Conservation (phyloP, 495 filamentous ascomycete genomes). For the Parathielavia appendiculata region DNA sequence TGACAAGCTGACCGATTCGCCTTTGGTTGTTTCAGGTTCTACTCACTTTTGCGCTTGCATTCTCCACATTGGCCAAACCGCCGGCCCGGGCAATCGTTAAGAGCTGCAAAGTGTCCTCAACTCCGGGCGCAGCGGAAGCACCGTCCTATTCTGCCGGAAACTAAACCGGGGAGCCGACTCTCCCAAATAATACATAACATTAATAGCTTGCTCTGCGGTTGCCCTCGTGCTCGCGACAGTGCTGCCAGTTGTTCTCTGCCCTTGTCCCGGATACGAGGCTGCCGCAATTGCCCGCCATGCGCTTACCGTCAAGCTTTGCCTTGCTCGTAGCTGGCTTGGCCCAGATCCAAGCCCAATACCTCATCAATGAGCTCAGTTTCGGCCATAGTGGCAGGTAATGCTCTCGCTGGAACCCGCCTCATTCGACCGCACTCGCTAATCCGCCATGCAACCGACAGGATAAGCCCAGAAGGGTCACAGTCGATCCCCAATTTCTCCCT, state of each 20-base stretch:
- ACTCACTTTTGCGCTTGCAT: background rate
- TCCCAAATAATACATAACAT: slow-evolving; percentile 11
- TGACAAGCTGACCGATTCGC: background rate
- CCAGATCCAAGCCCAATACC: slow-evolving; percentile 54
- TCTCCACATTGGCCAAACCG: slow-evolving; percentile 20
- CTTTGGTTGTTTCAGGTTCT: background rate
- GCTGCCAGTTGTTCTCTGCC: slow-evolving; percentile 1
- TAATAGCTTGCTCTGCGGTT: background rate
- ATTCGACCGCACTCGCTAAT: slow-evolving; percentile 1
- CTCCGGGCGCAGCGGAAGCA: slow-evolving; percentile 8
- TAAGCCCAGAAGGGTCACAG: slow-evolving; percentile 37
- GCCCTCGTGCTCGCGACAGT: background rate
- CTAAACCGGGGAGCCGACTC: slow-evolving; percentile 15
- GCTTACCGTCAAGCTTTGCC: slow-evolving; percentile 37
- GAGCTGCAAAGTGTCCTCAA: slow-evolving; percentile 26
- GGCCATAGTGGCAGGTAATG: slow-evolving; percentile 62
- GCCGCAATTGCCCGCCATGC: slow-evolving; percentile 33
- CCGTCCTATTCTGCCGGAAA: slow-evolving; percentile 17
- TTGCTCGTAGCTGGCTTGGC: slow-evolving; percentile 51
- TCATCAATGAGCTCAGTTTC: slow-evolving; percentile 66
- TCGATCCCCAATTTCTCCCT: slow-evolving; percentile 54
- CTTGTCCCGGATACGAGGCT: background rate
- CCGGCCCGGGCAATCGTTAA: slow-evolving; percentile 10
- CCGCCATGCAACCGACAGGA: slow-evolving; percentile 25
- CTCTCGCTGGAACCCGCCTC: background rate